Conservation (phyloP, 1,139 yeast genomes). For the Diutina siamensis region DNA sequence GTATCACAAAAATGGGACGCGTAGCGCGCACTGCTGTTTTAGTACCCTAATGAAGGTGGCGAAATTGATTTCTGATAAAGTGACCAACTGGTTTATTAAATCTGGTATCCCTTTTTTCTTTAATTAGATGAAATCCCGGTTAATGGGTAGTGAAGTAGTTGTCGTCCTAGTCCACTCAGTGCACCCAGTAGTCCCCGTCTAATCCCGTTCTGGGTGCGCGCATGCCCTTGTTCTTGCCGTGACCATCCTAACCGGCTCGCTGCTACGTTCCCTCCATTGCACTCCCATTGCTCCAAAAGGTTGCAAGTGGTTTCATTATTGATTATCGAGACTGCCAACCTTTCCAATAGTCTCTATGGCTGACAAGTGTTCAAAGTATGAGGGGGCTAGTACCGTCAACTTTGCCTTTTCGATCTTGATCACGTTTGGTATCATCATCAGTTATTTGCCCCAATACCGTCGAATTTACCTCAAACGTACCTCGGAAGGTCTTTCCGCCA, state of each 20-base stretch:
- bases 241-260: neutral
- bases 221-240: neutral
- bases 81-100: neutral
- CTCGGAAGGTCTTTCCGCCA: constrained; percentile 73
- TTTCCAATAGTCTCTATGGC: neutral
- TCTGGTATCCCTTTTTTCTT: neutral
- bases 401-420: constrained; percentile 40
- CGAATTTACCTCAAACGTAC: constrained; percentile 48
- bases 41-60: neutral
- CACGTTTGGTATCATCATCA: constrained; percentile 58
- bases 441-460: constrained; percentile 69
- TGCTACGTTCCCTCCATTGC: neutral
- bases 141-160: neutral
- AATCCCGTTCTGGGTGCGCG: neutral
- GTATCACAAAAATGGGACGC: too few relatives aligned
- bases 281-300: neutral
- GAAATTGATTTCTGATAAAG: neutral
- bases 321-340: too few relatives aligned
- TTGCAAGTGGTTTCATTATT: too few relatives aligned
- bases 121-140: neutral
- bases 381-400: constrained; percentile 34
- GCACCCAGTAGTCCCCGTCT: neutral
- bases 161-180: neutral
- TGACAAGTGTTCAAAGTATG: constrained; percentile 24
- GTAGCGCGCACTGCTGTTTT: neutral